Evolutionary conservation across 805 yeast genomes (phyloP).

Genomic region (Candida broadrunensis): DNA sequence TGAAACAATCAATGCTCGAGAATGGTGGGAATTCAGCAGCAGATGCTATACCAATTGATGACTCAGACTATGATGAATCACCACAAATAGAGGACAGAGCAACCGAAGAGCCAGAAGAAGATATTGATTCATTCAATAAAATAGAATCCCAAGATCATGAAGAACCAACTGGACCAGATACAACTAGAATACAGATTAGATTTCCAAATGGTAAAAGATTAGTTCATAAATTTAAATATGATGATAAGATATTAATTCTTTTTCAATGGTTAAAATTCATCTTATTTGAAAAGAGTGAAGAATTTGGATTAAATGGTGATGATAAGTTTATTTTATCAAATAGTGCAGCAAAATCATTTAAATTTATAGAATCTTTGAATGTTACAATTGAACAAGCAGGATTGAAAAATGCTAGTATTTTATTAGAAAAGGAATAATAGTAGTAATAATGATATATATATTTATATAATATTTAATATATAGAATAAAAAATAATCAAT

Average conservation of each 20-base stretch:
- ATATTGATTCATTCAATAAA: constrained; percentile 42
- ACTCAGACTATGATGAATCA: constrained; percentile 17
- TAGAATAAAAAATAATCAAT: too few species aligned
- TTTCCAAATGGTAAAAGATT: constrained; percentile 82
- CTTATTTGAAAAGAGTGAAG: constrained; percentile 39
- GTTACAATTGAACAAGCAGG: constrained; percentile 70
- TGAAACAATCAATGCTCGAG: constrained; percentile 55
- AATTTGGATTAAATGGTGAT: constrained; percentile 48
- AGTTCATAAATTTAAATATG: constrained; percentile 61
- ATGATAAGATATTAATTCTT: constrained; percentile 56
- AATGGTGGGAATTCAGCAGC: constrained; percentile 25
- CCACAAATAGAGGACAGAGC: constrained; percentile 5
- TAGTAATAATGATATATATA: not conserved
- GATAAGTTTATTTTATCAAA: constrained; percentile 32
- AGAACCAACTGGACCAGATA: constrained; percentile 65
- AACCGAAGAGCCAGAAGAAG: constrained; percentile 5
- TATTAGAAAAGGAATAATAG: constrained; percentile 51
- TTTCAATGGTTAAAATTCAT: constrained; percentile 67
- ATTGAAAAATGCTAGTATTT: constrained; percentile 74
- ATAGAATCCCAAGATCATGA: constrained; percentile 51
- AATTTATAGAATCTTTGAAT: constrained; percentile 55
- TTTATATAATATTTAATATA: too few species aligned
- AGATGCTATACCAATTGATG: constrained; percentile 22
- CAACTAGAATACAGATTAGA: constrained; percentile 83
- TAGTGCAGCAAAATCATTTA: constrained; percentile 39